Base-by-base conservation (phyloP, 257 asterid species). In the Fraxinus excelsior region DNA sequence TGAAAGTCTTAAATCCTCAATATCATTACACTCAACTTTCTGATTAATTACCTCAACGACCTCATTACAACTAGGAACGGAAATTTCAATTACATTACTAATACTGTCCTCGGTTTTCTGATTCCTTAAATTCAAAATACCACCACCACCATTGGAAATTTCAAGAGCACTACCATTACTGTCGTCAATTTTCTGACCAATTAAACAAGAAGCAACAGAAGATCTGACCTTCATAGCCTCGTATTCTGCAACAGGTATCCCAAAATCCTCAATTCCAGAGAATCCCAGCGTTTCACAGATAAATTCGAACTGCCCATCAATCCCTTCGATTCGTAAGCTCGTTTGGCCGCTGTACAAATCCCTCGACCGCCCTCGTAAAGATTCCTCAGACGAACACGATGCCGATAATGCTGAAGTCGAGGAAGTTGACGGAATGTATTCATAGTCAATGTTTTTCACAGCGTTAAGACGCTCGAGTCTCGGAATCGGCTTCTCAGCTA, bases 381-480 rank as follows among this genome's bases (percentile, higher is more conserved):
- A 79, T 5, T 80, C 86, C 53, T 83, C 87, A n/a, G 86, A 68
- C 34, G 89, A 79, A 72, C 53, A 76, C 68, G 77, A 44, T 18
- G 96, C 83, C 49, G 83, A 77, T 23, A 94, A 84, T 7, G 92
- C 80, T 13, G 96, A 69, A 9, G 88, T 81, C n/a, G 89, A 86
- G 76, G 84, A 70, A 11, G 85, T 78, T 35, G 88, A 78, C 40
- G 80, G 78, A 73, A 82, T 84, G 77, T 80, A 85, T 26, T 95
- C 94, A 89, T 91, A 95, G 70, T 89, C 82, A 69, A 95, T 84
- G 77, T 93, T 77, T 75, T 87, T 92, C 81, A 37, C 35, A 12
- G 99, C 99, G 92, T 87, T 85, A 38, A 83, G 86, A 62, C 99
- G 93, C 66, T 89, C 86, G 74, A 95, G 90, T 82, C 84, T 84